Evolutionary conservation across 2,329 filamentous ascomycete species (phyloP), one percentile per base, ranked within the genome.

Genomic region (Chalara sp.): DNA sequence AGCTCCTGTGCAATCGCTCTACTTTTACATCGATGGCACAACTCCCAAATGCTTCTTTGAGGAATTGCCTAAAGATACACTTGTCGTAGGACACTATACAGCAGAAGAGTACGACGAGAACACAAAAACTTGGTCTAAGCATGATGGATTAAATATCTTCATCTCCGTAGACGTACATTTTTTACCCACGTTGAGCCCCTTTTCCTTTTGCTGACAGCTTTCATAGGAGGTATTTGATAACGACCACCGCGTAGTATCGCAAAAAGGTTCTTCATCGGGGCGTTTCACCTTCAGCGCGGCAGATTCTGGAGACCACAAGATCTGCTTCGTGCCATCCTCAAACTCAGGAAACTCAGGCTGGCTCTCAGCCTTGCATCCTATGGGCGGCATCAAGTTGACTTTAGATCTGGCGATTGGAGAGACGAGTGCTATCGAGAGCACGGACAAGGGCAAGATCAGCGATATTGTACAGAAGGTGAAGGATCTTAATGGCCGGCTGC

Each of bases 1-100:
- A 44, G 65, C 77, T 35, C 82, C 83, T 53, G 82, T 86, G 56
- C 86, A 90, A 67, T 90, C 91, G 51, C 80, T 99, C 53, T 92
- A 95, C 82, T 95, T 99, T 78, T 97, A 87, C 76, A 84, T 97
- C 69, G 90, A 97, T 68, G 88, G 87, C 64, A 79, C 80, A 46
- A 75, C 81, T 58, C 86, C 89, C 60, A 96, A 95, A 74, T 99
- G 93, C 74, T 99, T 99, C 82, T 95, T 87, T 73, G 93, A 99
- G 75, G 92, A 97, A 71, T 80, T 99, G 53, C 91, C 93, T 59
- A 96, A 97, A 76, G 92, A 96, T 70, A 97, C 93, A 11, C 75
- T 99, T 52, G 92, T 99, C 50, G 91, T 96, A 53, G 93, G 93
- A 61, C 86, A 93, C 72, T 99, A 91, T 76, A 82, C 79, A 50